Percentiles rank a stretch among this genome's conserved stretches.
Conservation (phyloP, 345 rosid species). For the Rhodomyrtus tomentosa region DNA sequence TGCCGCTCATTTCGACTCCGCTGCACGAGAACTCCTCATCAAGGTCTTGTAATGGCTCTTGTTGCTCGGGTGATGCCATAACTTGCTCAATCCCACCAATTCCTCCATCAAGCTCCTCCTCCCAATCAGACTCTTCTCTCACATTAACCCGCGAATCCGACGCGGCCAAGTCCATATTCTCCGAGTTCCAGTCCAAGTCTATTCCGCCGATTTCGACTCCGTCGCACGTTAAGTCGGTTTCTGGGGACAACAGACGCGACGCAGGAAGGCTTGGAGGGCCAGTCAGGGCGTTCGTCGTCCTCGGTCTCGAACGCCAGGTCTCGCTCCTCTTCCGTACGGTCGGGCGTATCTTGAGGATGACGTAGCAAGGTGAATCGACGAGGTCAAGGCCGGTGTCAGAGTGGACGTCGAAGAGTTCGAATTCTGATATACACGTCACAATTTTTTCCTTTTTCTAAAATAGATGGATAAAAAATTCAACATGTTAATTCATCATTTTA, state of each 20-base stretch:
- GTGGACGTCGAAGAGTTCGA: not conserved
- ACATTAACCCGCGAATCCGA: not conserved
- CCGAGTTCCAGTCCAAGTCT: not conserved
- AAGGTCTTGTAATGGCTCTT: constrained; percentile 4
- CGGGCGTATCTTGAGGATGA: not conserved
- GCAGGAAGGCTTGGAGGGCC: not conserved
- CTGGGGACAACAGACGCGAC: not conserved
- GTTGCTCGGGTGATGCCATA: not conserved
- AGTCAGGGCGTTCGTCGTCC: not conserved
- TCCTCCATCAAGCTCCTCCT: not conserved
- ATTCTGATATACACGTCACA: accelerated
- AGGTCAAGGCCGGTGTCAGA: not conserved
- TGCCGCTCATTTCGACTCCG: no score
- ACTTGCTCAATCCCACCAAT: not conserved
- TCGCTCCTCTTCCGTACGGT: not conserved
- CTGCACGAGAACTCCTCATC: constrained; percentile 31
- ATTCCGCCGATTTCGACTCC: constrained; percentile 1
- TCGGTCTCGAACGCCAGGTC: not conserved
- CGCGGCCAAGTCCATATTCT: constrained; percentile 3
- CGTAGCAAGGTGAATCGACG: not conserved
- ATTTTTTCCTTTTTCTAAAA: not conserved
- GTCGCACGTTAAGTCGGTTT: not conserved
- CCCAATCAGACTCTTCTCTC: constrained; percentile 23
- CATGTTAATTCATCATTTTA: no score
- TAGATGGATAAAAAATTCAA: not conserved